Evolutionary conservation across 768 basidiomycete genomes (phyloP).

Genomic region (Chalciporus piperatus): DNA sequence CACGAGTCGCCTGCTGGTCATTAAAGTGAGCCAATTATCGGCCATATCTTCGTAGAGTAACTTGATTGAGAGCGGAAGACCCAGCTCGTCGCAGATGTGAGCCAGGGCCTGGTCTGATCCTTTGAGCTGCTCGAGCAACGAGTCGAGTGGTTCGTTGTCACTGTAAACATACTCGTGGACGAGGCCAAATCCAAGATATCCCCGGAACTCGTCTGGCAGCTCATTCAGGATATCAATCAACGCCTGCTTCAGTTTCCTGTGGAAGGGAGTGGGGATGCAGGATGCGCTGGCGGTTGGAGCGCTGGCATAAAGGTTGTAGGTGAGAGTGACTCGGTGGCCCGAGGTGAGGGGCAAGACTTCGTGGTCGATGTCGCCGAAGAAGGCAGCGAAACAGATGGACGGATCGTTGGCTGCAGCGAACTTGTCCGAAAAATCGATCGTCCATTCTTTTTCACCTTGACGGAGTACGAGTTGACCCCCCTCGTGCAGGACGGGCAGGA

Average conservation of each 20-base stretch:
- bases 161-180: conserved; percentile 28
- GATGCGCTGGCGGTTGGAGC: neutral
- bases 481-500: neutral
- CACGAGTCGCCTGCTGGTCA: no score
- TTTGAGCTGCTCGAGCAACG: neutral
- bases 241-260: neutral
- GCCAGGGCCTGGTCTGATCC: neutral
- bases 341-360: conserved; percentile 39
- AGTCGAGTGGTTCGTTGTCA: neutral
- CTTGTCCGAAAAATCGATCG: conserved; percentile 34
- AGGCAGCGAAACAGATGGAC: conserved; percentile 37
- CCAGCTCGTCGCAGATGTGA: conserved; percentile 1
- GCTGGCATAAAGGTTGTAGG: conserved; percentile 35
- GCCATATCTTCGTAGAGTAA: neutral
- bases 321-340: conserved; percentile 43
- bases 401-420: neutral
- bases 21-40: no score
- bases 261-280: neutral
- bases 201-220: conserved; percentile 33
- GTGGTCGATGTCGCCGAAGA: conserved; percentile 43
- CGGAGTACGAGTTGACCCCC: neutral
- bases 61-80: neutral
- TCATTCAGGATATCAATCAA: conserved; percentile 23
- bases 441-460: neutral
- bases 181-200: conserved; percentile 36